Percentiles rank a stretch among this genome's conserved stretches.
These are phyloP conservation scores for Lentinus tigrinus DNA, from an alignment of 768 basidiomycete species.

Conservation along the genomic window DNA sequence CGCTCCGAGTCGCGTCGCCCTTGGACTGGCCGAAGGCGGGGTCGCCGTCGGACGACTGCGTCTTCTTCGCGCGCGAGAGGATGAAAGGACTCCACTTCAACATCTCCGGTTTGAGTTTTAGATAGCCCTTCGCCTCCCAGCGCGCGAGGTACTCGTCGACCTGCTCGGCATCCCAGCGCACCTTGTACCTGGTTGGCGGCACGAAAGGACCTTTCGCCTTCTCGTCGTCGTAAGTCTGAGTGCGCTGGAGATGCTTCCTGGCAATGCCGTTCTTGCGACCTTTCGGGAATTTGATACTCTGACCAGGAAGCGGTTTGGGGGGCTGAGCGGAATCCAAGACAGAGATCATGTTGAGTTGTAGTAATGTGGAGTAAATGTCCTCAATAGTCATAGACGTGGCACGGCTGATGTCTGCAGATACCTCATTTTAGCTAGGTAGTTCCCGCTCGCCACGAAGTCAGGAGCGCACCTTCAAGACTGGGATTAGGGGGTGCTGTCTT, in stretches of 20 bases:
- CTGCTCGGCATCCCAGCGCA: slow-evolving; percentile 67
- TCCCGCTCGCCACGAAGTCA: slow-evolving; percentile 5
- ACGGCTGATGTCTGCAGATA: slow-evolving; percentile 68
- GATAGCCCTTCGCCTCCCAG: slow-evolving; percentile 79
- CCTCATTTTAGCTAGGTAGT: slow-evolving; percentile 1
- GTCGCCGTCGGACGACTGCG: slow-evolving; percentile 19
- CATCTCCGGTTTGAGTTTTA: slow-evolving; percentile 75
- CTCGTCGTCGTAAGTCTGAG: slow-evolving; percentile 47
- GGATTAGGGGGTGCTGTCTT: slow-evolving; percentile 57
- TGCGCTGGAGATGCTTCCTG: slow-evolving; percentile 60
- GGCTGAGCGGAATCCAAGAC: slow-evolving; percentile 47
- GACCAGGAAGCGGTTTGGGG: slow-evolving; percentile 69
- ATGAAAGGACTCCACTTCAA: slow-evolving; percentile 96
- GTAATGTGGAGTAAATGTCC: slow-evolving; percentile 77
- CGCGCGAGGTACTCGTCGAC: slow-evolving; percentile 64
- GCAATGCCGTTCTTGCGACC: slow-evolving; percentile 66
- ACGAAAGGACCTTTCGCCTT: slow-evolving; percentile 55
- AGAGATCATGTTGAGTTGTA: slow-evolving; percentile 72
- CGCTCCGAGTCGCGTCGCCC: not conserved
- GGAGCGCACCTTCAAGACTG: slow-evolving; percentile 68
- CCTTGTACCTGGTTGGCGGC: slow-evolving; percentile 68
- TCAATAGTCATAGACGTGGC: slow-evolving; percentile 90
- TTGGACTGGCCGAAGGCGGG: not conserved
- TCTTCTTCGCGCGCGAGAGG: slow-evolving; percentile 46
- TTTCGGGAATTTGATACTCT: slow-evolving; percentile 71